Evolutionary conservation across 2,329 filamentous ascomycete species (phyloP).

Genomic region (Ophiocordyceps robertsii): DNA sequence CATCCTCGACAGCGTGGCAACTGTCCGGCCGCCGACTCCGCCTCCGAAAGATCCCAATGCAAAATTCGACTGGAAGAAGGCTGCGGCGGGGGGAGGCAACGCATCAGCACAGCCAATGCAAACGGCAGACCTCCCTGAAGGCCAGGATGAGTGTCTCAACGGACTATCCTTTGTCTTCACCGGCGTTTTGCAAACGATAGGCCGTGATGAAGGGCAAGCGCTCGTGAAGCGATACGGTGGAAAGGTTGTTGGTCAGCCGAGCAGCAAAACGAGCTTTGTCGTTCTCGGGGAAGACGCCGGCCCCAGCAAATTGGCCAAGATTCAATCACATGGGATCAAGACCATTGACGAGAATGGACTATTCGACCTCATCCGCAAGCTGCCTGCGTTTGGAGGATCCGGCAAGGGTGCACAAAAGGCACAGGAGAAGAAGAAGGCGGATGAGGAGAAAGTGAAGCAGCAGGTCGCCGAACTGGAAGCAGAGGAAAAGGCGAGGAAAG

Average conservation of each 20-base stretch:
- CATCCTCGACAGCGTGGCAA: conserved; percentile 80
- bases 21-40: conserved; percentile 70
- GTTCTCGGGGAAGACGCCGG: conserved; percentile 85
- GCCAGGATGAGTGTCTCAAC: conserved; percentile 77
- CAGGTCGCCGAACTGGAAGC: conserved; percentile 77
- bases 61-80: conserved; percentile 72
- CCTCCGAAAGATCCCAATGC: conserved; percentile 54
- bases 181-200: conserved; percentile 66
- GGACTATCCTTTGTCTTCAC: conserved; percentile 94
- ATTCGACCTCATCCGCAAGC: conserved; percentile 66
- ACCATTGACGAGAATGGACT: conserved; percentile 91
- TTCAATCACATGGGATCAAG: conserved; percentile 65
- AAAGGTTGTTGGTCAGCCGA: conserved; percentile 74
- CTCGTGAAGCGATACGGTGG: conserved; percentile 91
- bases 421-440: conserved; percentile 71
- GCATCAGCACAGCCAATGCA: conserved; percentile 47
- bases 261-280: conserved; percentile 87
- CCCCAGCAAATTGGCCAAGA: conserved; percentile 83
- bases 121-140: conserved; percentile 61
- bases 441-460: conserved; percentile 69
- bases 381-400: conserved; percentile 78
- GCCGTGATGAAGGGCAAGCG: conserved; percentile 71
- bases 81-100: conserved; percentile 41
- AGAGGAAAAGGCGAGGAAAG: conserved; percentile 53
- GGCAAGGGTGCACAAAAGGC: conserved; percentile 79